Percentiles rank a stretch among this genome's conserved stretches.
Evolutionary conservation across 2,329 filamentous ascomycete genomes (phyloP).

Genomic region (Scedosporium aurantiacum): DNA sequence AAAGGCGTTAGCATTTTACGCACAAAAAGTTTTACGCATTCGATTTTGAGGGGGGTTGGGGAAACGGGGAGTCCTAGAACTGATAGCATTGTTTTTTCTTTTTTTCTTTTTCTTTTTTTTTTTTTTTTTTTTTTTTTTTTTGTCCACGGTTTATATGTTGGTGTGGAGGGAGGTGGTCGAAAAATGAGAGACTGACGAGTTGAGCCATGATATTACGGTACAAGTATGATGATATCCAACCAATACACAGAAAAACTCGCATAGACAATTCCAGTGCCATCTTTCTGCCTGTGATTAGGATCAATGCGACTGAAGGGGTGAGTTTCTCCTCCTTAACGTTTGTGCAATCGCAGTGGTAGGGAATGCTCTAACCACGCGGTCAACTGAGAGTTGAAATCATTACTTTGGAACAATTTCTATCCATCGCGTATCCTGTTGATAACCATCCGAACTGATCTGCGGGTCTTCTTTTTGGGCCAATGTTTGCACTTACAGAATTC

Average conservation of each 20-base stretch:
- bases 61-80: background rate
- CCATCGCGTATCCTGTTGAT: too few species aligned
- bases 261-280: background rate
- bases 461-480: background rate
- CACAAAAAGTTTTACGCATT: background rate
- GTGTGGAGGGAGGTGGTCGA: background rate
- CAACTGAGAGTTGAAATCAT: too few species aligned
- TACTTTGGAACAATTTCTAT: too few species aligned
- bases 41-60: background rate
- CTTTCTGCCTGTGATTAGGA: too few species aligned
- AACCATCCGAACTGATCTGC: background rate
- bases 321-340: too few species aligned
- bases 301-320: too few species aligned
- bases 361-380: too few species aligned
- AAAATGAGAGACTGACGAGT: too few species aligned
- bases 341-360: too few species aligned
- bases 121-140: constrained; percentile 1
- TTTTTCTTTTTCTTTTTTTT: background rate
- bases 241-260: background rate
- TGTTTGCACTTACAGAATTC: too few species aligned
- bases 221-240: background rate
- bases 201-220: background rate
- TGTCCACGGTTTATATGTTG: background rate
- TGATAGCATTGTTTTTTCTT: background rate
- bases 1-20: background rate